phyloP scores from a whole-genome alignment of 768 basidiomycete species.

The Tulasnella sp. region DNA sequence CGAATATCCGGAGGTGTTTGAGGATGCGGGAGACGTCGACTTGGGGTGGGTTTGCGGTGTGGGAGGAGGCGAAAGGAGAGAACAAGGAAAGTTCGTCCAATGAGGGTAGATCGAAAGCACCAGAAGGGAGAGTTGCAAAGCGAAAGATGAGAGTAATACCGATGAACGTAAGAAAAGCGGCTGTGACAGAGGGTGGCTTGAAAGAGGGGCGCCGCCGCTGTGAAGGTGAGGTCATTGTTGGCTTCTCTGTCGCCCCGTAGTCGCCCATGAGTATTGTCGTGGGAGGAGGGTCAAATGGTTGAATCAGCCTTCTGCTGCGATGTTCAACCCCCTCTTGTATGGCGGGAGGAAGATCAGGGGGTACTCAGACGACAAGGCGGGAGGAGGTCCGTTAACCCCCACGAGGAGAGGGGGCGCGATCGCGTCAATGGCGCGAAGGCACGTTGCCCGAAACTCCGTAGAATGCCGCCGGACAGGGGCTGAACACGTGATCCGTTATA shows the following conservation, averaged over 20 bases:
- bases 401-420: neutral
- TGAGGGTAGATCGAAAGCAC: neutral
- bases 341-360: neutral
- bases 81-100: neutral
- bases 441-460: no score
- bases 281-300: neutral
- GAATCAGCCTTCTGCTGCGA: neutral
- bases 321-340: neutral
- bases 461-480: no score
- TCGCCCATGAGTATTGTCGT: neutral
- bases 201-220: neutral
- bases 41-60: neutral
- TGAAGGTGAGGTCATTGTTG: neutral
- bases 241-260: neutral
- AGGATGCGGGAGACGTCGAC: slow-evolving; percentile 16
- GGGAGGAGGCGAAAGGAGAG: neutral
- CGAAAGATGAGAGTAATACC: neutral
- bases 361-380: neutral
- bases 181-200: neutral
- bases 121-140: neutral
- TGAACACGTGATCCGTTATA: no score
- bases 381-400: neutral
- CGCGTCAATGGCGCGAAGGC: no score
- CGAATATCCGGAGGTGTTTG: slow-evolving; percentile 10
- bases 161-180: neutral